phyloP scores from a whole-genome alignment of 2,329 filamentous ascomycete genomes.

The Phyllachora maydis region DNA sequence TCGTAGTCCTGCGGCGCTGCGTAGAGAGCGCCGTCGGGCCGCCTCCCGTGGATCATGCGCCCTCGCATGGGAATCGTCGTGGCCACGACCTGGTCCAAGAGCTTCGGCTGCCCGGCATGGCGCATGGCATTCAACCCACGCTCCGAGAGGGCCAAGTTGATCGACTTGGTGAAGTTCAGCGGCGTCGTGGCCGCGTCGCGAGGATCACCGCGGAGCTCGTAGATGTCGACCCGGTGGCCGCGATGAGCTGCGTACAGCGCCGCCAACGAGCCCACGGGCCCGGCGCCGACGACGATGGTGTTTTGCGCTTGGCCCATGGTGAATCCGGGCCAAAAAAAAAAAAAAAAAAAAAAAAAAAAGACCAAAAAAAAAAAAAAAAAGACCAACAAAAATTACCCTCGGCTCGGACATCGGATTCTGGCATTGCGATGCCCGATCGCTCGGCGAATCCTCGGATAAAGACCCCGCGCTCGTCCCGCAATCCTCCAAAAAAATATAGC shows the following conservation, averaged over 20 bases:
- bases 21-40: slow-evolving; percentile 42
- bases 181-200: slow-evolving; percentile 65
- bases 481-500: too few species aligned
- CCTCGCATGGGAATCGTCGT: slow-evolving; percentile 85
- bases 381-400: too few species aligned
- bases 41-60: slow-evolving; percentile 78
- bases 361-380: too few species aligned
- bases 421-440: too few species aligned
- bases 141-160: slow-evolving; percentile 88
- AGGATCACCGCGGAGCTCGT: slow-evolving; percentile 81
- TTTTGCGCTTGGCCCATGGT: slow-evolving; percentile 27
- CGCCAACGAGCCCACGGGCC: slow-evolving; percentile 80
- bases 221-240: slow-evolving; percentile 80
- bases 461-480: too few species aligned
- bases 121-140: slow-evolving; percentile 79
- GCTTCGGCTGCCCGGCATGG: slow-evolving; percentile 39
- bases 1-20: slow-evolving; percentile 81
- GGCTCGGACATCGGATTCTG: too few species aligned
- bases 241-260: slow-evolving; percentile 80
- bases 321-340: too few species aligned
- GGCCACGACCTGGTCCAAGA: slow-evolving; percentile 54
- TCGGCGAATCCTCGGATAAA: too few species aligned
- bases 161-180: slow-evolving; percentile 94
- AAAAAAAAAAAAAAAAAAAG: too few species aligned
- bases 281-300: slow-evolving; percentile 72